Evolutionary conservation across 2,329 filamentous ascomycete species (phyloP).

Genomic region (Beauveria caledonica): DNA sequence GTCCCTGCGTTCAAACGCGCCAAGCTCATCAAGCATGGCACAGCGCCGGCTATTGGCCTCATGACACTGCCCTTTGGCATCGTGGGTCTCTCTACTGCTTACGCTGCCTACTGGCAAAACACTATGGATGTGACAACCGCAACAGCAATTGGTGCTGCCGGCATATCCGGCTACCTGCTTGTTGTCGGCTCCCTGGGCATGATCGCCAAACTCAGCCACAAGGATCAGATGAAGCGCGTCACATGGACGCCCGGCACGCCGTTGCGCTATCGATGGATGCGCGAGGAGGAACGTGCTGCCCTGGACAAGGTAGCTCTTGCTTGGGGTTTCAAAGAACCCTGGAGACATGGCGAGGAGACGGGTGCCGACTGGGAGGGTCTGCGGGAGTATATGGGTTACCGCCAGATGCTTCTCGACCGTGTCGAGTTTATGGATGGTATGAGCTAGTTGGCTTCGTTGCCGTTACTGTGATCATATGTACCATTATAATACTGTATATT

Average conservation of each 20-base stretch:
- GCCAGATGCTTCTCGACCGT: slow-evolving; percentile 84
- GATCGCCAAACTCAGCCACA: slow-evolving; percentile 75
- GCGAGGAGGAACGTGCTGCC: slow-evolving; percentile 83
- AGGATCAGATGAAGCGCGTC: slow-evolving; percentile 92
- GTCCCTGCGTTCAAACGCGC: slow-evolving; percentile 57
- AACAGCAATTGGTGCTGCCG: slow-evolving; percentile 70
- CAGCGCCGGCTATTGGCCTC: slow-evolving; percentile 50
- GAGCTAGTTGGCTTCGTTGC: slow-evolving; percentile 29
- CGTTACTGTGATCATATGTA: not conserved
- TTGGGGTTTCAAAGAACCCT: slow-evolving; percentile 83
- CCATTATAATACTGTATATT: slow-evolving; percentile 8
- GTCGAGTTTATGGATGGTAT: slow-evolving; percentile 91
- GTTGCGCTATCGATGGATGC: slow-evolving; percentile 71
- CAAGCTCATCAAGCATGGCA: slow-evolving; percentile 57
- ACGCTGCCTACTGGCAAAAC: slow-evolving; percentile 40
- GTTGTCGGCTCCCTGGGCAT: slow-evolving; percentile 76
- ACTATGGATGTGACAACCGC: slow-evolving; percentile 71
- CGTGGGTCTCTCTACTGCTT: slow-evolving; percentile 57
- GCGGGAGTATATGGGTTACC: slow-evolving; percentile 71
- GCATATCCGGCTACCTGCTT: slow-evolving; percentile 73
- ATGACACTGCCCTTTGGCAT: slow-evolving; percentile 57
- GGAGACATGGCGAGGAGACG: slow-evolving; percentile 79
- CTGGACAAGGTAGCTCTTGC: slow-evolving; percentile 78
- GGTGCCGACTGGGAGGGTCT: slow-evolving; percentile 84
- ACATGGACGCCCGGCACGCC: slow-evolving; percentile 82